These are phyloP conservation scores for Pseudogymnoascus sp. DNA, from an alignment of 2,329 filamentous ascomycete genomes.

Conservation along the genomic window DNA sequence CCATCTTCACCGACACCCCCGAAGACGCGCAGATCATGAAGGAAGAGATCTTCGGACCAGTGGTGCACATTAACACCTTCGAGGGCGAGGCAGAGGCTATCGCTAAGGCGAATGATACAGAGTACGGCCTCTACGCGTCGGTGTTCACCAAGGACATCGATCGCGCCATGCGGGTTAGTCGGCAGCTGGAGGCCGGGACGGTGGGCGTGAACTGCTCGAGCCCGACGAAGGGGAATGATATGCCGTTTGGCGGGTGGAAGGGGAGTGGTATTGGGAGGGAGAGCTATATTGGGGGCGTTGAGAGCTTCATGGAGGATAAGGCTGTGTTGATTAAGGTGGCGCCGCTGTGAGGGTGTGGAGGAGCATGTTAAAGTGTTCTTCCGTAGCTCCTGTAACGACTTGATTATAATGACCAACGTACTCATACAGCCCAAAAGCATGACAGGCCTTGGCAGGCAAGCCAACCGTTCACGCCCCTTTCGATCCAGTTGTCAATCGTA, in stretches of 20 bases:
- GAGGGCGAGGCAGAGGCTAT: slow-evolving; percentile 50
- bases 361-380: background rate
- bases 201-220: slow-evolving; percentile 28
- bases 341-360: background rate
- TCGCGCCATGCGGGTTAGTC: slow-evolving; percentile 37
- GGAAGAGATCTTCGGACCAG: slow-evolving; percentile 55
- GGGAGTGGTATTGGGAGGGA: slow-evolving; percentile 21
- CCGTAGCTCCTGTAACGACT: background rate
- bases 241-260: slow-evolving; percentile 24
- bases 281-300: slow-evolving; percentile 17
- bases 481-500: background rate
- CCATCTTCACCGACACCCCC: slow-evolving; percentile 17
- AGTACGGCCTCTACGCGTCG: slow-evolving; percentile 51
- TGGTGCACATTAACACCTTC: slow-evolving; percentile 46
- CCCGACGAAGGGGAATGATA: slow-evolving; percentile 17
- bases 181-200: slow-evolving; percentile 43
- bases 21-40: slow-evolving; percentile 19
- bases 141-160: slow-evolving; percentile 52
- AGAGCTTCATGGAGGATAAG: slow-evolving; percentile 23
- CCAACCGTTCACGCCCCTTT: background rate
- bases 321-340: slow-evolving; percentile 20
- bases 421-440: background rate
- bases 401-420: background rate
- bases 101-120: slow-evolving; percentile 53
- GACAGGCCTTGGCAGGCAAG: background rate